A percentile compares a stretch with the other conserved stretches of the same genome.
These are phyloP conservation scores for Neotropicomus parvogracilis DNA, from an alignment of 1,284 basidiomycete genomes.

Conservation along the genomic window DNA sequence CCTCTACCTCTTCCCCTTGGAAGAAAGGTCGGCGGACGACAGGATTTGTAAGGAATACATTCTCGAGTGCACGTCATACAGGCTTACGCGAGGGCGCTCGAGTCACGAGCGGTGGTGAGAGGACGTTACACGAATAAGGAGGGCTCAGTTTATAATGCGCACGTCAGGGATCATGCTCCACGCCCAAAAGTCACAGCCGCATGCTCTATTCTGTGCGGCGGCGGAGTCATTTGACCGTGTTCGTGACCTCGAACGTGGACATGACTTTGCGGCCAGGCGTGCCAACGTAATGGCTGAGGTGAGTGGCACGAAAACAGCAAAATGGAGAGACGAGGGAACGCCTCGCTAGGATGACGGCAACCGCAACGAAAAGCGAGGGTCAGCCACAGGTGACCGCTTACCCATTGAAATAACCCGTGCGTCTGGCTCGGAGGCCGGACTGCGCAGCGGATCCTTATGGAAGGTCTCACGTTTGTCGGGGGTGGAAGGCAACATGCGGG, in stretches of 20 bases:
- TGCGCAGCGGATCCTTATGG: neutral
- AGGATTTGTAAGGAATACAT: too few relatives aligned
- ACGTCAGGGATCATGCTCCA: conserved; percentile 14
- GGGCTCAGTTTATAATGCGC: neutral
- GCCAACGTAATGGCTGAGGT: conserved; percentile 7
- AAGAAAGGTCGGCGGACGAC: neutral
- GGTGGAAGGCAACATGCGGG: neutral
- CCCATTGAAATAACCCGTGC: conserved; percentile 8
- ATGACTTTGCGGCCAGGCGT: conserved; percentile 19
- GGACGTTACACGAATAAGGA: too few relatives aligned
- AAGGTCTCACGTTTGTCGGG: conserved; percentile 4
- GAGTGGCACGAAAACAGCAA: conserved; percentile 18
- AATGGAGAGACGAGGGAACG: conserved; percentile 8
- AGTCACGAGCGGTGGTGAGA: too few relatives aligned
- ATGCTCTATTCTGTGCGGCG: neutral
- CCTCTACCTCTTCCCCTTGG: neutral
- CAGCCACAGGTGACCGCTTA: conserved; percentile 13
- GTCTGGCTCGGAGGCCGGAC: conserved; percentile 1
- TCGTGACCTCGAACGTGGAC: conserved; percentile 11
- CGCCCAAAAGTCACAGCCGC: conserved; percentile 6
- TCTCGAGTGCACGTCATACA: neutral
- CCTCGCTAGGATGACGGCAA: conserved; percentile 22
- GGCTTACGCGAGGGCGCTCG: too few relatives aligned
- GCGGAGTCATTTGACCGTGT: conserved; percentile 3
- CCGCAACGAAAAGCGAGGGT: conserved; percentile 5